Percentiles rank a stretch among this genome's conserved stretches.
Conservation (phyloP, 306 rosid genomes). For the Ammopiptanthus mongolicus region DNA sequence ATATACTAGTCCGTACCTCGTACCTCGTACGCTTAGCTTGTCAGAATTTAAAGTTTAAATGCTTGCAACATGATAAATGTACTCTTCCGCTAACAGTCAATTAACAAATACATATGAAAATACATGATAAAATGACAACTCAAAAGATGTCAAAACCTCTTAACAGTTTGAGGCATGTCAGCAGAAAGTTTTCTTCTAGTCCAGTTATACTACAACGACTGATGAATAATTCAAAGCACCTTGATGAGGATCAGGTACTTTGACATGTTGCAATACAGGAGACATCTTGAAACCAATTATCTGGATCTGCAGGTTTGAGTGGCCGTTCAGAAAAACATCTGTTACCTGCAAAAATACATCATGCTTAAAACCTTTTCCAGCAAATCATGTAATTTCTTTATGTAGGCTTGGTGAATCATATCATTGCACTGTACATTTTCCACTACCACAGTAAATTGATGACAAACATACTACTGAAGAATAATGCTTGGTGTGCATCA, state of each 20-base stretch:
- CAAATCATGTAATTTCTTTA: background rate
- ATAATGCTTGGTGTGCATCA: background rate
- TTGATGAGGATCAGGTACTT: slow-evolving; percentile 29
- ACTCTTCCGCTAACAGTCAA: no score
- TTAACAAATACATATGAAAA: no score
- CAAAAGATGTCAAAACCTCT: background rate
- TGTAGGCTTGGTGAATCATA: background rate
- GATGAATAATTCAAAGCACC: slow-evolving; percentile 39
- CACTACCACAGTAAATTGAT: background rate
- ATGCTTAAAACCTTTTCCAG: background rate
- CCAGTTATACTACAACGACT: background rate
- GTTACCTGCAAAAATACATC: slow-evolving; percentile 54
- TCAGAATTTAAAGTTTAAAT: no score
- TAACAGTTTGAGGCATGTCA: background rate
- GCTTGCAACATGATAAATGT: no score
- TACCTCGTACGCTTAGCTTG: no score
- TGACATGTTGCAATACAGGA: slow-evolving; percentile 40
- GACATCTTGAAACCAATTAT: slow-evolving; percentile 66
- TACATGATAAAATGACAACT: background rate
- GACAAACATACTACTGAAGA: background rate
- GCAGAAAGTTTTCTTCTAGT: background rate
- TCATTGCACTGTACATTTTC: background rate
- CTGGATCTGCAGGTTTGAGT: slow-evolving; percentile 57
- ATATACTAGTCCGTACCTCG: no score
- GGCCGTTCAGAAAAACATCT: slow-evolving; percentile 58